Evolutionary conservation across 108 stramenopile species (phyloP).

Genomic region (Cyclotella cryptica): DNA sequence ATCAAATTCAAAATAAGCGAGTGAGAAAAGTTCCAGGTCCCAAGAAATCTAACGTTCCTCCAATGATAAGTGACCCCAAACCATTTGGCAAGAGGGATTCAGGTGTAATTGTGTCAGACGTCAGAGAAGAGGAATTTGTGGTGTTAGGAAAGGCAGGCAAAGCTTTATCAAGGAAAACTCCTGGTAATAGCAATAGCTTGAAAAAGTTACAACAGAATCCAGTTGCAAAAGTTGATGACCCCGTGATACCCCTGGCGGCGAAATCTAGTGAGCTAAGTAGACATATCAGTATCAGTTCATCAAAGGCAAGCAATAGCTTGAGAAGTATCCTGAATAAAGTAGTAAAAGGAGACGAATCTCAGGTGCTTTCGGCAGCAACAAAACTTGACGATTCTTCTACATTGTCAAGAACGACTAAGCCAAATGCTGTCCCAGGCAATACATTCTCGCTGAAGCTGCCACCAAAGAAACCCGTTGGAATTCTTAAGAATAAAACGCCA

Average conservation of each 20-base stretch:
- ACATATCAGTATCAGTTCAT: no score
- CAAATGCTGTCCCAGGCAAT: neutral
- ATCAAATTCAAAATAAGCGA: neutral
- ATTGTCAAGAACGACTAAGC: neutral
- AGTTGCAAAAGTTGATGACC: no score
- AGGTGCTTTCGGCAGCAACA: no score
- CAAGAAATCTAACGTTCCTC: neutral
- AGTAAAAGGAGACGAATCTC: no score
- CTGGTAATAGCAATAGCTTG: no score
- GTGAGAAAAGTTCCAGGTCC: neutral
- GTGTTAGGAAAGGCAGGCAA: neutral
- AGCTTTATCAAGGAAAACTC: neutral
- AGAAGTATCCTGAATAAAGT: no score
- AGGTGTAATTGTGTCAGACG: neutral
- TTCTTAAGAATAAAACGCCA: neutral
- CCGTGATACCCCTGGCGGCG: no score
- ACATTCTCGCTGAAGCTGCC: neutral
- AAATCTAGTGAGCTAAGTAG: no score
- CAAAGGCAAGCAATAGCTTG: no score
- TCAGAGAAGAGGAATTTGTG: neutral
- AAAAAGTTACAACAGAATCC: no score
- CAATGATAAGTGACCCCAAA: neutral
- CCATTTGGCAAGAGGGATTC: slow-evolving; percentile 11
- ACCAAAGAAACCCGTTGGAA: slow-evolving; percentile 1
- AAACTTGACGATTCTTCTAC: neutral